Percentiles rank a stretch among this genome's conserved stretches.
Evolutionary conservation across 2,329 filamentous ascomycete genomes (phyloP).

Genomic region (Fusarium chlamydosporum): DNA sequence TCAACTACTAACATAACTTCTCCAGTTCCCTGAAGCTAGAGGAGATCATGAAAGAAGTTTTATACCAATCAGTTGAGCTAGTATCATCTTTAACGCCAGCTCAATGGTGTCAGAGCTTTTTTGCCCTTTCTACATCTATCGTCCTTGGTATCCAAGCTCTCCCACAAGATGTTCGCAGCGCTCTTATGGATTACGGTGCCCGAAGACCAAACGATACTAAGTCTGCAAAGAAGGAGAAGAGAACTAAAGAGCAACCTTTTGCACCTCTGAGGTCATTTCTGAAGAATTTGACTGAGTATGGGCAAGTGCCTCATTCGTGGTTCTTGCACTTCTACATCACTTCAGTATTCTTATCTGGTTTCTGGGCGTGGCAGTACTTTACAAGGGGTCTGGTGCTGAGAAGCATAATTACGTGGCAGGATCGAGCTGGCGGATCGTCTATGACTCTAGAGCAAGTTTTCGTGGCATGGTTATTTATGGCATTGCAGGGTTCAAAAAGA

Average conservation of each 20-base stretch:
- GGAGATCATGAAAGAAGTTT: conserved; percentile 15
- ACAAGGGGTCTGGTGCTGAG: conserved; percentile 67
- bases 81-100: conserved; percentile 46
- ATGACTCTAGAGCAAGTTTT: conserved; percentile 74
- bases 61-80: conserved; percentile 13
- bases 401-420: conserved; percentile 60
- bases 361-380: conserved; percentile 79
- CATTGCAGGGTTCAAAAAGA: conserved; percentile 80
- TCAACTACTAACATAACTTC: background rate
- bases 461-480: conserved; percentile 79
- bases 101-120: conserved; percentile 63
- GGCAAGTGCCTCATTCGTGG: conserved; percentile 86
- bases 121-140: conserved; percentile 58
- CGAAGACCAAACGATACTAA: conserved; percentile 52
- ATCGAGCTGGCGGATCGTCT: conserved; percentile 35
- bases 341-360: conserved; percentile 76
- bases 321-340: conserved; percentile 89
- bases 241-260: conserved; percentile 9
- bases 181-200: conserved; percentile 67
- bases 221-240: conserved; percentile 35
- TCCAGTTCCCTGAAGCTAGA: background rate
- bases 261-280: conserved; percentile 50
- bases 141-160: conserved; percentile 61
- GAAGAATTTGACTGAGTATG: conserved; percentile 51
- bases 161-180: conserved; percentile 60